Evolutionary conservation across 768 basidiomycete species (phyloP).

Genomic region (Leccinum ochraceum): DNA sequence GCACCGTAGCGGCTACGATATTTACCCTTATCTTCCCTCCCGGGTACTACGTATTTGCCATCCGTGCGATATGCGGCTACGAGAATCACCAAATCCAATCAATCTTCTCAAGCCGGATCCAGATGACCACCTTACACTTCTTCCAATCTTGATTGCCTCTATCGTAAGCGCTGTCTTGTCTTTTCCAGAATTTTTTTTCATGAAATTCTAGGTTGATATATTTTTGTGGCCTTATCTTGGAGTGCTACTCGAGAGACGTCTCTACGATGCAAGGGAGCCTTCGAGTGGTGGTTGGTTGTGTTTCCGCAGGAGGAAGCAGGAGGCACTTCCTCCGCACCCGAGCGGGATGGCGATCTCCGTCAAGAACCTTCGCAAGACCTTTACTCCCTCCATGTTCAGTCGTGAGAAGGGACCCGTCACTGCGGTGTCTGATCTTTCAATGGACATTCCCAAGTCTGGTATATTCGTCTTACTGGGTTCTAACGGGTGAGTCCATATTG

Average conservation of each 20-base stretch:
- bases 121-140: constrained; percentile 50
- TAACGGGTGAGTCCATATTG: constrained; percentile 51
- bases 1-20: constrained; percentile 51
- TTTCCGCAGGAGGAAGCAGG: constrained; percentile 15
- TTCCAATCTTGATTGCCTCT: constrained; percentile 63
- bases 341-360: constrained; percentile 60
- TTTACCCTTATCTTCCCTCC: constrained; percentile 77
- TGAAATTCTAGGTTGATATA: constrained; percentile 54
- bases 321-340: constrained; percentile 29
- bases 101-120: constrained; percentile 61
- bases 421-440: constrained; percentile 64
- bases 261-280: constrained; percentile 60
- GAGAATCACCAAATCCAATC: constrained; percentile 60
- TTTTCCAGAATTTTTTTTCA: neutral
- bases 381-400: constrained; percentile 49
- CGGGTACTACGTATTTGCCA: constrained; percentile 71
- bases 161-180: constrained; percentile 47
- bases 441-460: constrained; percentile 69
- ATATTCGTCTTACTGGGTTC: constrained; percentile 80
- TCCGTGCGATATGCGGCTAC: constrained; percentile 65
- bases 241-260: constrained; percentile 52
- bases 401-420: constrained; percentile 50
- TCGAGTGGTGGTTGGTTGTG: constrained; percentile 28
- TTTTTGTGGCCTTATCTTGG: constrained; percentile 77
- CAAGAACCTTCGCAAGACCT: constrained; percentile 59